phyloP scores from a whole-genome alignment of 2,329 filamentous ascomycete species.

The Penicillium sp. region DNA sequence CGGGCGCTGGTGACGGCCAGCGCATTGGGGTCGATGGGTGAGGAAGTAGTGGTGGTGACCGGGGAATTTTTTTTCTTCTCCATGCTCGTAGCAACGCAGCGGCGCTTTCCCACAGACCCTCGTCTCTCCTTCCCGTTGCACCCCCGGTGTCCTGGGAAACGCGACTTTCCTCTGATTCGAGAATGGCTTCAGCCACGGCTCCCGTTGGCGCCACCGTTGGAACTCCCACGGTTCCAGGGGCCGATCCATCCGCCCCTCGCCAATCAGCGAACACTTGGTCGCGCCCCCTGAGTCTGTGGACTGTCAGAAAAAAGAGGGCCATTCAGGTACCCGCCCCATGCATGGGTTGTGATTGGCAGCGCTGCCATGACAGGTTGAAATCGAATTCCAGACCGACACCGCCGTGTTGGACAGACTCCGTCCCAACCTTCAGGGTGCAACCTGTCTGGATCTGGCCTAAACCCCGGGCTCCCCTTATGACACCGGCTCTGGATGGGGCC shows the following conservation, averaged over 20 bases:
- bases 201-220: slow-evolving; percentile 16
- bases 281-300: slow-evolving; percentile 11
- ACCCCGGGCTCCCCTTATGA: slow-evolving; percentile 1
- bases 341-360: slow-evolving; percentile 17
- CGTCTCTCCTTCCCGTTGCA: background rate
- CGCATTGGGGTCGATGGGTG: background rate
- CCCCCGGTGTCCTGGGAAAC: slow-evolving; percentile 4
- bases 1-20: slow-evolving; percentile 9
- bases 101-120: too few species aligned
- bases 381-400: slow-evolving; percentile 17
- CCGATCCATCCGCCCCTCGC: slow-evolving; percentile 5
- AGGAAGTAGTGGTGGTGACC: background rate
- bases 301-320: slow-evolving; percentile 6
- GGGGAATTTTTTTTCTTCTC: background rate
- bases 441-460: slow-evolving; percentile 5
- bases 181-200: slow-evolving; percentile 13
- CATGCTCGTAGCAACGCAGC: too few species aligned
- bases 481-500: slow-evolving; percentile 2
- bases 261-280: slow-evolving; percentile 18
- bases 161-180: slow-evolving; percentile 21
- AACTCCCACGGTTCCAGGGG: slow-evolving; percentile 21
- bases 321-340: slow-evolving; percentile 26
- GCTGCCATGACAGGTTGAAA: slow-evolving; percentile 20
- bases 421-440: slow-evolving; percentile 8
- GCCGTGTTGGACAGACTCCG: slow-evolving; percentile 14